Base-by-base conservation (phyloP, 345 rosid genomes). In the Eutrema heterophyllum region DNA sequence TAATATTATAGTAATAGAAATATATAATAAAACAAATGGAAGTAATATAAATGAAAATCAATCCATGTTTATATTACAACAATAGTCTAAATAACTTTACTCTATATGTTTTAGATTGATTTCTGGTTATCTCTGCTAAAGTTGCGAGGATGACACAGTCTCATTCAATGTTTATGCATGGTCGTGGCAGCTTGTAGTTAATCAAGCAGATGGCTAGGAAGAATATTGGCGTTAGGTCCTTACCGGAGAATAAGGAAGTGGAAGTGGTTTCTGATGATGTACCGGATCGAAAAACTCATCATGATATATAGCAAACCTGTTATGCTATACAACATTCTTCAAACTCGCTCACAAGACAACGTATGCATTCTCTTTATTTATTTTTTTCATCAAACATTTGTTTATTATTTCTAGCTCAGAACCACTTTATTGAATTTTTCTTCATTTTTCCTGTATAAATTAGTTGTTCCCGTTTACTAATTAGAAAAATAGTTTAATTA, bases 141-240 rank as follows among this genome's bases (percentile, higher is more conserved):
- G 1, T 26, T 61, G 36, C 13, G 7, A 41, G 36, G 36, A 61
- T 40, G 4, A 24, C 26, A 49, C 40, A 43, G 9, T 56, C 7
- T 70, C 26, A 70, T n/a, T 35, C 39, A 46, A 61, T 62, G 30
- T 40, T 29, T 51, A 29, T 59, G 40, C 27, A 32, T 50, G 60
- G 52, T 70, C 26, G 59, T 74, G 26, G 53, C 44, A 59, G 53
- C 10, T 65, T 66, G 43, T 55, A 45, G 53, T 44, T 52, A 5
- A 62, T 63, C 41, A 56, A 73, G 15, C 39, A 57, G 67, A 67
- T 74, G 78, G 38, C 18, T 59, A 54, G 38, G 40, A 44, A 45
- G 4, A 45, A 1, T 15, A 2, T 2, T 38, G 30, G 27, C 35
- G 39, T 64, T 21, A 43, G 13, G n/a, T 32, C 44, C 41, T 10